Base-by-base conservation (phyloP, 306 rosid species). In the Cucumis melo region DNA sequence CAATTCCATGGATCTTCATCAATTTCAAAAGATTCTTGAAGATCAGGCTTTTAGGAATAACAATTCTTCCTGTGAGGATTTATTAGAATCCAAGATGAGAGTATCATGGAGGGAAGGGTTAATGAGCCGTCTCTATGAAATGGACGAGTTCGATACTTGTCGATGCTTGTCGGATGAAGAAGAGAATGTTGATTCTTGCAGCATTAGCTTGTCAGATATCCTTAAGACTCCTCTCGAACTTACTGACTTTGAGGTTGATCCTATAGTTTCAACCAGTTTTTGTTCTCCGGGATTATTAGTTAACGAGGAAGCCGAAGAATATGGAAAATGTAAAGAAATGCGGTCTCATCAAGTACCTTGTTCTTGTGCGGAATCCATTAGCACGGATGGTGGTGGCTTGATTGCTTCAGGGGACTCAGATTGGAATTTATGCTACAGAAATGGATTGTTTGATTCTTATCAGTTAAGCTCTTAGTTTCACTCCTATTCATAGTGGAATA, bases 151-250 rank as follows among this genome's bases (percentile, higher is more conserved):
- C 39, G 98, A 91, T 78, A 71, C 82, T 77, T 93, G 97, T 86
- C 87, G 87, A 81, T 89, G 92, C 82, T 85, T 91, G 79, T 93
- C 97, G 61, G 98, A 89, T 68, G 96, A 89, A 76, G 98, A 84
- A 73, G 84, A 84, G 60, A 23, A 0, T 21, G 73, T 38, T 73
- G 80, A 78, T 64, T 80, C 81, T 74, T 54, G 70, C 83, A 46
- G 59, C 76, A 70, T 63, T 76, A 73, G 79, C 34, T 78, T 50
- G 41, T 66, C 78, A 62, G 64, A 81, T 36, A 54, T 79, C 38
- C 15, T 42, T 42, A 67, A 10, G 41, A 78, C 82, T 83, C 78
- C 87, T 78, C 84, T 71, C 70, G 64, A 78, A 59, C 79, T 77
- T 29, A 72, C 24, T 60, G 82, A 79, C 54, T 79, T 42, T 21